Base-by-base conservation (phyloP, 345 rosid genomes). In the Hevea brasiliensis region DNA sequence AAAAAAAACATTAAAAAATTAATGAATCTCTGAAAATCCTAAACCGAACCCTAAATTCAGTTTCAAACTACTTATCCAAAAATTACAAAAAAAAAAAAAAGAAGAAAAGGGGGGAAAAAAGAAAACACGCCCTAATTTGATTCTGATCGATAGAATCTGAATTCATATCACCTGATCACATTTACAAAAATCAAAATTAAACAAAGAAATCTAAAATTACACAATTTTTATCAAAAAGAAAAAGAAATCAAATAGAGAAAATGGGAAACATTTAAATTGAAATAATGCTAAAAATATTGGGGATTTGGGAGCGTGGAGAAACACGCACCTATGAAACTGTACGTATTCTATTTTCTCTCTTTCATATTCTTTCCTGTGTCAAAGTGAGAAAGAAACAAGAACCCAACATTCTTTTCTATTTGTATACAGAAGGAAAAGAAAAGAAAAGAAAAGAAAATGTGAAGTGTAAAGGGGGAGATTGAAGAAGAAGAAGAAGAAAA, bases 91-190 rank as follows among this genome's bases (percentile, higher is more conserved):
- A 15, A 26, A 44, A 47, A n/a, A n/a, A n/a, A 23, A 18, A 58
- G 35, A 42, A 3, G 21, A 23, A 18, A 67, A 1, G 18, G 18
- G 15, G 27, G 3, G 4, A 21, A 10, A 69, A 51, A 53, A 18
- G 57, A 60, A 68, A 23, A n/a, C 18, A 62, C 26, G 65, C 74
- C 71, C 77, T 61, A 69, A 48, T 27, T 70, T 58, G 13, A 64
- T 69, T 37, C 47, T 50, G 68, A 74, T 70, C 65, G 51, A 59
- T 14, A 50, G 27, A 72, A 65, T 26, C 54, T 69, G 50, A 51
- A 61, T 68, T 60, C 72, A 76, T 42, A 70, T 10, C 63, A 66
- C 72, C 75, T 67, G 62, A 72, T 35, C 24, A 53, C 51, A 71
- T 35, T 44, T 18, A 59, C 21, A 71, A 29, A 35, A 23, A 17